Base-by-base conservation (phyloP, 352 stramenopile genomes). In the Globisporangium perplexum region DNA sequence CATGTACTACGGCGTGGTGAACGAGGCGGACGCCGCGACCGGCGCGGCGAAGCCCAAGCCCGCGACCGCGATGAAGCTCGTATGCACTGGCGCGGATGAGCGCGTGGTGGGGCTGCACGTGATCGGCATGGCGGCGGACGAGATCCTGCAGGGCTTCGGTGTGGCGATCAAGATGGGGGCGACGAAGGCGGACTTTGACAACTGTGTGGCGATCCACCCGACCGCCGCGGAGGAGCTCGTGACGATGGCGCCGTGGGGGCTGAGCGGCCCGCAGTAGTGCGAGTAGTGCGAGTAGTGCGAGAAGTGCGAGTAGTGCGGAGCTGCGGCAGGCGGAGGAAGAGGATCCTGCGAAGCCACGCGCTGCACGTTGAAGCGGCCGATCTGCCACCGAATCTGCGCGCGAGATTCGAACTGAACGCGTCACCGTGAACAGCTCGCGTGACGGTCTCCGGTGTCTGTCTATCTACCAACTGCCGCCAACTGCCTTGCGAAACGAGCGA, bases 91-190 rank as follows among this genome's bases (percentile, higher is more conserved):
- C 33, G 60, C 79, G 24, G 64, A 95, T 1, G 90, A 98, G 68
- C 85, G 83, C 31, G 95, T 99, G 24, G 94, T 99, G 36, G 97
- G 97, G 44, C 71, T 99, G 7, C 97, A 99, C 69, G 73, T 98
- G 44, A 95, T 98, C 48, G 97, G 96, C 49, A 86, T 96, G 61
- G 90, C 75, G 17, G 90, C 89, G 7, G 97, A 99, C 71, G 97
- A 99, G 81, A 98, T 99, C 72, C 69, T 99, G 58, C 97, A 99
- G 74, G 97, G 97, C 54, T 99, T 99, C 66, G 97, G 86, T 50
- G 94, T 99, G 22, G 97, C 97, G 2, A 89, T 99, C 59, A 99
- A 99, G 71, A 98, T 98, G 90, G 95, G 94, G 44, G 95, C 94
- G 7, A 99, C 95, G 47, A 98, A 98, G 72, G 84, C 84, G 35